Evolutionary conservation across 257 asterid genomes (phyloP).

Genomic region (Primulina huaijiensis): DNA sequence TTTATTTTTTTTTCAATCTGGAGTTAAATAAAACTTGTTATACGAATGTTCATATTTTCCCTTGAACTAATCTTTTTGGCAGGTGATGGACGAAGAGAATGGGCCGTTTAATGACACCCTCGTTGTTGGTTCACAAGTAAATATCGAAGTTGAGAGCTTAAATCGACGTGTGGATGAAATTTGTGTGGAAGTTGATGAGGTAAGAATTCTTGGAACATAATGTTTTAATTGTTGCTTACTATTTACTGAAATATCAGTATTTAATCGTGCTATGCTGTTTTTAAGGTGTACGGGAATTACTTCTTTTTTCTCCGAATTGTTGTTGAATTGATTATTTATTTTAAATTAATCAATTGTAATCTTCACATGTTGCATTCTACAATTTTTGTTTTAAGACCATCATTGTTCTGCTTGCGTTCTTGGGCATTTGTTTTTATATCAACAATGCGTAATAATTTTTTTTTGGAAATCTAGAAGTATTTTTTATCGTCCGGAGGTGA

Average conservation of each 20-base stretch:
- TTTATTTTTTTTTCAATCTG: not conserved
- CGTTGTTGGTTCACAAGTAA: constrained; percentile 23
- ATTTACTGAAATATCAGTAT: too few species aligned
- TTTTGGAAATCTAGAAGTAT: not conserved
- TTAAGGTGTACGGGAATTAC: not conserved
- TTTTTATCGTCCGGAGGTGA: not conserved
- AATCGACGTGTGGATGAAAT: constrained; percentile 46
- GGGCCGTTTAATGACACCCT: constrained; percentile 24
- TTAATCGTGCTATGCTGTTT: not conserved
- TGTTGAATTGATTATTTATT: too few species aligned
- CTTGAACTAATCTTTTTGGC: constrained; percentile 14
- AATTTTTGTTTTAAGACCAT: not conserved
- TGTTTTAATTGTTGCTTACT: not conserved
- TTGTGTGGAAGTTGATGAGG: constrained; percentile 49
- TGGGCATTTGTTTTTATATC: not conserved
- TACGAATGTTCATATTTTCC: not conserved
- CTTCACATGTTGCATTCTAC: not conserved
- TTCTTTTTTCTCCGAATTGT: not conserved
- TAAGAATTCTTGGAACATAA: constrained; percentile 9
- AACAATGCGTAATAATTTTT: not conserved
- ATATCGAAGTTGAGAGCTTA: constrained; percentile 35
- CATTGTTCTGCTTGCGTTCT: not conserved
- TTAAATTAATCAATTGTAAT: too few species aligned
- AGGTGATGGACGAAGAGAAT: constrained; percentile 40
- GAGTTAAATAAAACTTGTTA: not conserved